phyloP scores from a whole-genome alignment of 2,329 filamentous ascomycete genomes.

The Lecanicillium sp. region DNA sequence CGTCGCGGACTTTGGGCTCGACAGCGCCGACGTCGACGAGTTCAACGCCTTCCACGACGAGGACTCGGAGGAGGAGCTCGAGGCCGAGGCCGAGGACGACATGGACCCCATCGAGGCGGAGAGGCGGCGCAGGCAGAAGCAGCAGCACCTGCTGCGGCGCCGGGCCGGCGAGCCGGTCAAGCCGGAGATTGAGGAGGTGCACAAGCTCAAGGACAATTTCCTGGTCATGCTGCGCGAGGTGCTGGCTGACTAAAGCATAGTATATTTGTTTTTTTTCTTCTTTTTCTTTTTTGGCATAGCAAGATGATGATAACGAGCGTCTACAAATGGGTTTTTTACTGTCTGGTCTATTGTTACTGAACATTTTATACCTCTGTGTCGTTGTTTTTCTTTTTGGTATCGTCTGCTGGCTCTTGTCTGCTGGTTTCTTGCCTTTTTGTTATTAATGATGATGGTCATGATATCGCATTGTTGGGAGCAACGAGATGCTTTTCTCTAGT shows the following conservation, averaged over 20 bases:
- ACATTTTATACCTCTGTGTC: no score
- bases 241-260: slow-evolving; percentile 56
- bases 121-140: slow-evolving; percentile 67
- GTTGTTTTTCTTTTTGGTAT: slow-evolving; percentile 7
- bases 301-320: no score
- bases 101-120: slow-evolving; percentile 85
- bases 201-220: slow-evolving; percentile 75
- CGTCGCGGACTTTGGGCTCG: slow-evolving; percentile 81
- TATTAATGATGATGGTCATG: no score
- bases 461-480: no score
- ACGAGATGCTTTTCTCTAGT: no score
- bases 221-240: slow-evolving; percentile 75
- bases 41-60: slow-evolving; percentile 65
- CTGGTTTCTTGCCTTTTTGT: no score
- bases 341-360: neutral
- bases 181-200: slow-evolving; percentile 69
- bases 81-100: slow-evolving; percentile 70
- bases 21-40: slow-evolving; percentile 80
- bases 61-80: slow-evolving; percentile 54
- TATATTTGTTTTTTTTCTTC: neutral
- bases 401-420: no score
- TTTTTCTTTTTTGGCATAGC: neutral
- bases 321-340: no score
- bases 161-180: slow-evolving; percentile 80
- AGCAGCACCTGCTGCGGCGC: slow-evolving; percentile 72